Conservation (phyloP, 305 asterid species). For the Fraxinus baroniana region DNA sequence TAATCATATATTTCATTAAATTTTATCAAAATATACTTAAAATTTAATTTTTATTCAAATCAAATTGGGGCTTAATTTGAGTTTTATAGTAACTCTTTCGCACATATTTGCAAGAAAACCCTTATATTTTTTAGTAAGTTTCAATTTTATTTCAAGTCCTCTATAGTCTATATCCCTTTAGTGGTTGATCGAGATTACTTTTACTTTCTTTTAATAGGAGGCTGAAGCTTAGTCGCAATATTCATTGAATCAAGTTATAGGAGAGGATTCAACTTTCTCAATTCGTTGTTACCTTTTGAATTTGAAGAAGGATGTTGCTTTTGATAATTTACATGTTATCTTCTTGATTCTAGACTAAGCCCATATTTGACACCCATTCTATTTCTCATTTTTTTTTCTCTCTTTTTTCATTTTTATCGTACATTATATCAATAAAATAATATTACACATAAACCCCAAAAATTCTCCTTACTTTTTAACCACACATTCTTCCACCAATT, state of each 20-base stretch:
- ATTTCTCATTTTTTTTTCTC: too few relatives aligned
- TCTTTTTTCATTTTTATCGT: too few relatives aligned
- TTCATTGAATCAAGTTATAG: neutral
- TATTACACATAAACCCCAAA: too few relatives aligned
- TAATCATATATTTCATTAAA: too few relatives aligned
- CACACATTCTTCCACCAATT: too few relatives aligned
- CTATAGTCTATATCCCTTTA: neutral
- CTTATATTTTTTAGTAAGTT: neutral
- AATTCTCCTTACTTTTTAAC: too few relatives aligned
- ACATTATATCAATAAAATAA: too few relatives aligned
- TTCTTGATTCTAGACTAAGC: neutral
- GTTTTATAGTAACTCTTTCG: neutral
- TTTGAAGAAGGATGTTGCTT: neutral
- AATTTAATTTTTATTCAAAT: too few relatives aligned
- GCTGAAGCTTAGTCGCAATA: too few relatives aligned
- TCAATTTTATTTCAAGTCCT: neutral
- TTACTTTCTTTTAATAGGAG: too few relatives aligned
- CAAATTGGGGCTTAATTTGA: neutral
- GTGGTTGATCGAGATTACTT: too few relatives aligned
- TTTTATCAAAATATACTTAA: neutral
- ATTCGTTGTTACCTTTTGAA: neutral
- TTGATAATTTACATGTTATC: neutral
- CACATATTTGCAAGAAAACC: neutral
- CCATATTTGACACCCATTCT: too few relatives aligned
- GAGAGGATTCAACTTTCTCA: neutral